A percentile compares a stretch with the other conserved stretches of the same genome.
Evolutionary conservation across 371 early-diverging fungal genomes (phyloP).

Genomic region (Parasitella parasitica): DNA sequence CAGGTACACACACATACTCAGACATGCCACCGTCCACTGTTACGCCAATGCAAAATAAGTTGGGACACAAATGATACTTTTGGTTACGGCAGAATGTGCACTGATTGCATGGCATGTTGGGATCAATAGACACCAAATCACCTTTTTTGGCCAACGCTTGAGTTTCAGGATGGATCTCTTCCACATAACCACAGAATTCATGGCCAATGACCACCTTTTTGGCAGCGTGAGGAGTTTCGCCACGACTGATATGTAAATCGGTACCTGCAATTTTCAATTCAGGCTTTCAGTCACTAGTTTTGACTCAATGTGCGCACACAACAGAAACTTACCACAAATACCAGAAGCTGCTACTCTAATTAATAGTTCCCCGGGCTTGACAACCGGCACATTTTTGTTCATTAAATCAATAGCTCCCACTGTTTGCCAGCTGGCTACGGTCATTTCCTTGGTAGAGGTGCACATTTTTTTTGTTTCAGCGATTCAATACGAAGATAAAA

Average conservation of each 20-base stretch:
- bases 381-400: constrained; percentile 32
- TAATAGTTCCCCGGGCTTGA: constrained; percentile 49
- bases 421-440: constrained; percentile 53
- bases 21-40: constrained; percentile 60
- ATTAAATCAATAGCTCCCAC: constrained; percentile 48
- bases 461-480: background rate
- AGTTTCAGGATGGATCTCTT: constrained; percentile 47
- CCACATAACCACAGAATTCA: constrained; percentile 54
- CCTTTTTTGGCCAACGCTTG: constrained; percentile 25
- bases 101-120: constrained; percentile 54
- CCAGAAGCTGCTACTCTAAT: constrained; percentile 58
- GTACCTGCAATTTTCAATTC: constrained; percentile 35
- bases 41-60: constrained; percentile 53
- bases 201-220: constrained; percentile 55
- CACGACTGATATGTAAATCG: constrained; percentile 57
- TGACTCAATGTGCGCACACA: background rate
- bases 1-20: constrained; percentile 51
- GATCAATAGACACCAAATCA: constrained; percentile 53
- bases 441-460: constrained; percentile 28
- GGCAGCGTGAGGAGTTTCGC: constrained; percentile 58
- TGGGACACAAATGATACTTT: constrained; percentile 50
- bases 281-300: background rate
- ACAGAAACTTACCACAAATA: constrained; percentile 45
- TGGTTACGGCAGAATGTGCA: constrained; percentile 54
- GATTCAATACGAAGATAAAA: background rate